Evolutionary conservation across 1,284 basidiomycete species (phyloP).

Genomic region (Inonotus obliquus): DNA sequence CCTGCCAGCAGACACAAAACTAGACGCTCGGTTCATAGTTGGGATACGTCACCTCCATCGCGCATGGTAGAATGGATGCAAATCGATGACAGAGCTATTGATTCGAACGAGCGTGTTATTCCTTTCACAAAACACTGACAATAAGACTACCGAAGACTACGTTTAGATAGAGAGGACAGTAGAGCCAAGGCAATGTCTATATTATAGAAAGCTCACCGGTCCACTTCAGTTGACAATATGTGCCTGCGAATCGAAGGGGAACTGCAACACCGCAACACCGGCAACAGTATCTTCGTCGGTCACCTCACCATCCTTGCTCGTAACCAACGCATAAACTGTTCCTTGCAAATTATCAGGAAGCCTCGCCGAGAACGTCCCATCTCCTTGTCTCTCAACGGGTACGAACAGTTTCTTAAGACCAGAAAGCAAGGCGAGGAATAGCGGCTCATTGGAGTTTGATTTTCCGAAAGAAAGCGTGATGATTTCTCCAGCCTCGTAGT

Average conservation of each 20-base stretch:
- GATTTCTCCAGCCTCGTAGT: constrained; percentile 21
- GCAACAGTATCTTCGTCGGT: not conserved
- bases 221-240: not conserved
- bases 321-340: constrained; percentile 26
- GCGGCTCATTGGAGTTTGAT: constrained; percentile 27
- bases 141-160: too few species aligned
- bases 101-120: too few species aligned
- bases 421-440: constrained; percentile 32
- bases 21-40: too few species aligned
- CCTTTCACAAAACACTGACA: too few species aligned
- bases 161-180: not conserved
- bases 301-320: not conserved
- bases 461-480: constrained; percentile 25
- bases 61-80: too few species aligned
- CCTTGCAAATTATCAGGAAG: constrained; percentile 32
- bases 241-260: constrained; percentile 29
- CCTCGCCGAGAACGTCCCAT: constrained; percentile 25
- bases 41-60: too few species aligned
- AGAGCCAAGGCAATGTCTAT: not conserved
- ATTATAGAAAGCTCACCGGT: not conserved
- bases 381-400: constrained; percentile 26
- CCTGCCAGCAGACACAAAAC: too few species aligned
- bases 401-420: constrained; percentile 29
- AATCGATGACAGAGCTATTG: too few species aligned
- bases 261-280: constrained; percentile 28